Evolutionary conservation across 1,284 basidiomycete genomes (phyloP).

Genomic region (Leccinum pachyderme): DNA sequence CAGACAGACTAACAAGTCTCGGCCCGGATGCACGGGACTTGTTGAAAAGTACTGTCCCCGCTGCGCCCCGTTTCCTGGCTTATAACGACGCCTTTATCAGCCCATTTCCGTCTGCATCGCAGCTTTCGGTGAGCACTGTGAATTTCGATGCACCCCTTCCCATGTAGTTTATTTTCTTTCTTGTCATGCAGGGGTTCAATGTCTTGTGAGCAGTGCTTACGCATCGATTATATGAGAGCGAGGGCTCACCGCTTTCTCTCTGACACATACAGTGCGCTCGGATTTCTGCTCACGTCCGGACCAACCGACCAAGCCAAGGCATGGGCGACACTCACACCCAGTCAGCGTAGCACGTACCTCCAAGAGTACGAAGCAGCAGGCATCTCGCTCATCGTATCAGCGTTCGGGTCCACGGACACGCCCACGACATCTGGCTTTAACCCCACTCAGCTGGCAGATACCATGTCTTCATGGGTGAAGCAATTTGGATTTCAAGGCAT

Average conservation of each 20-base stretch:
- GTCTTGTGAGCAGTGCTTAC: constrained; percentile 31
- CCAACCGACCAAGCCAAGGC: constrained; percentile 46
- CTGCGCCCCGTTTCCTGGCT: constrained; percentile 46
- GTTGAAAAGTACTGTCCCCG: constrained; percentile 39
- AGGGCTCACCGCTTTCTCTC: background rate
- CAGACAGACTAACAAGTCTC: constrained; percentile 8
- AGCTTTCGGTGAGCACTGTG: constrained; percentile 35
- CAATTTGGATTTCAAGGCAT: constrained; percentile 50
- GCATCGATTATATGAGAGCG: background rate
- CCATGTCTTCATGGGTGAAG: constrained; percentile 47
- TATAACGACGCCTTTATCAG: constrained; percentile 44
- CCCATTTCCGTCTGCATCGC: constrained; percentile 39
- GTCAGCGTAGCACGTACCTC: constrained; percentile 43
- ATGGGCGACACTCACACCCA: constrained; percentile 38
- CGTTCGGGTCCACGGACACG: constrained; percentile 41
- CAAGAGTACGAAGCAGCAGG: constrained; percentile 51
- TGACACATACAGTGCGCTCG: constrained; percentile 37
- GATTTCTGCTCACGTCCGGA: constrained; percentile 48
- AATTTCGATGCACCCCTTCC: background rate
- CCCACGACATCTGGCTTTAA: constrained; percentile 45
- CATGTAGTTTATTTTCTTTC: background rate
- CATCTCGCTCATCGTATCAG: constrained; percentile 52
- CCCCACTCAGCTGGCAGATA: constrained; percentile 41
- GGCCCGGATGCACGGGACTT: constrained; percentile 34
- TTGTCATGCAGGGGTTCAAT: constrained; percentile 35